Base-by-base conservation (phyloP, 352 stramenopile species). In the Peronosclerospora sorghi region DNA sequence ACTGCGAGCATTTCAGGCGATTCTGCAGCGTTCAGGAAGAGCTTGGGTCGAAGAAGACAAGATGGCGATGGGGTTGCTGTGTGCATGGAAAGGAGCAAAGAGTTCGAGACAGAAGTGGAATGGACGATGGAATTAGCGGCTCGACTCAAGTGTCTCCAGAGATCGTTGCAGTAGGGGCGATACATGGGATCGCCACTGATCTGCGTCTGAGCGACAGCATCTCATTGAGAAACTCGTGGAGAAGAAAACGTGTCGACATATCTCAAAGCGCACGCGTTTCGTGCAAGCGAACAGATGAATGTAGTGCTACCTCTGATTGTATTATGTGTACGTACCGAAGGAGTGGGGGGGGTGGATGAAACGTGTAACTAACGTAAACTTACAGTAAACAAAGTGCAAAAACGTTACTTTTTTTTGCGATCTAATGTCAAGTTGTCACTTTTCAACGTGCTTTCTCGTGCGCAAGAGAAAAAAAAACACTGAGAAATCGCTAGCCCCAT, bases 21-120 rank as follows among this genome's bases (percentile, higher is more conserved):
- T 65, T 97, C 21, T 96, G 95, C 52, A 93, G 91, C 46, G 85
- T 96, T 4, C 83, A 96, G 43, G 84, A 88, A 37, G 87, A 96
- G 48, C 69, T 96, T 24, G 87, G 96, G 60, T 88, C 80, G 34
- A 82, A 95, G 54, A 95, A 95, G 46, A 83, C 76, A 92, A 42
- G 94, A 81, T 6, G 81, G 95, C 35, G 82, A 95, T 41, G 84
- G 86, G 18, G 84, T 84, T 39, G 83, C 70, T 19, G 80, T 69
- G 29, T 96, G 84, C 82, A 95, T 97, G 47, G 86, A 96, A 39
- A 90, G 92, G 39, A 91, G 65, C 56, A 86, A 88, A 35, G 73
- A 92, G 56, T 68, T 95, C 3, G 85, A 95, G 57, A 88, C 68
- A 2, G 84, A 95, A 44, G 65, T 95, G 14, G 83, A 95, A 49